phyloP scores from a whole-genome alignment of 1,284 basidiomycete genomes.

The Mixia osmundae region DNA sequence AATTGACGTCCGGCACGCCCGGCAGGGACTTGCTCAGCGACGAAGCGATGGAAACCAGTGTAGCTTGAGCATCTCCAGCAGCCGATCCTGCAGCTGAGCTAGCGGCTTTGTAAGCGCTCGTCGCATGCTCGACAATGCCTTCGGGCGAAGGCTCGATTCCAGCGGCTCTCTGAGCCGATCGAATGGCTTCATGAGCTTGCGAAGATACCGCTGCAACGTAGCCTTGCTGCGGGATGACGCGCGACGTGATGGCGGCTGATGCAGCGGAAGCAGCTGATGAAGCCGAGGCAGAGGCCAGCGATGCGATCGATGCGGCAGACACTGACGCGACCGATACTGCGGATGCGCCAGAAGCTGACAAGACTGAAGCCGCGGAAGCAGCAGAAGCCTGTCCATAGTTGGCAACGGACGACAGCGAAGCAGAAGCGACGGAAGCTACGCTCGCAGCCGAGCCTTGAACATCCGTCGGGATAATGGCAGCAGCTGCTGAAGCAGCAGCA shows the following conservation, averaged over 20 bases:
- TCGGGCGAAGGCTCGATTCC: conserved; percentile 5
- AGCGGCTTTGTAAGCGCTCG: no score
- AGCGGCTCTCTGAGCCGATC: conserved; percentile 2
- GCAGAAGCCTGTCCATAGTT: conserved; percentile 2
- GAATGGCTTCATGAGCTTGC: conserved; percentile 4
- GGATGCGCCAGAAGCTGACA: neutral
- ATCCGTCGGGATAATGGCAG: no score
- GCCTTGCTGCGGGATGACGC: neutral
- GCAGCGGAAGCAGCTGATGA: conserved; percentile 2
- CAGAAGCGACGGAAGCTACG: neutral
- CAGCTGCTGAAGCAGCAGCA: no score
- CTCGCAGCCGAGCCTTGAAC: neutral
- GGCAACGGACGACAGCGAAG: neutral
- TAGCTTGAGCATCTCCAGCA: no score
- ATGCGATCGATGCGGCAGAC: neutral
- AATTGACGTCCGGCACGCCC: no score
- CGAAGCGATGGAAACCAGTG: no score
- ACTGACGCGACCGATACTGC: neutral
- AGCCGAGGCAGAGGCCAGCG: neutral
- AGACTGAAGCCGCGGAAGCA: conserved; percentile 1
- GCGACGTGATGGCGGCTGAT: conserved; percentile 3
- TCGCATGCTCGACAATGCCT: conserved; percentile 5
- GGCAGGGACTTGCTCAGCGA: no score
- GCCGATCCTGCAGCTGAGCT: no score
- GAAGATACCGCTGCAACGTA: neutral